Evolutionary conservation across 768 basidiomycete species (phyloP).

Genomic region (Boletus barrowsii): DNA sequence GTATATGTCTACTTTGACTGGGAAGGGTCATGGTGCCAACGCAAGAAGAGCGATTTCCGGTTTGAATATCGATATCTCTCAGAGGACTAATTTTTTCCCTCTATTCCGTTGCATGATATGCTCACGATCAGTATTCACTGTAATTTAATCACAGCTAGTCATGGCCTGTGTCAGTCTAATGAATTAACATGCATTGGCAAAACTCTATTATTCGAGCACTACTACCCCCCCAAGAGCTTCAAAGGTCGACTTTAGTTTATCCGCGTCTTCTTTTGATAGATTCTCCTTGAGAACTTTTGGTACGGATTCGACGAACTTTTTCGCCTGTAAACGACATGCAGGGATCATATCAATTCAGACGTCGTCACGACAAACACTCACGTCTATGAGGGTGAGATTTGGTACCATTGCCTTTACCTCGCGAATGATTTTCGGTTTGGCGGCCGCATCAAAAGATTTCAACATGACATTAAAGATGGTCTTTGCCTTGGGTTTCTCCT

Average conservation of each 20-base stretch:
- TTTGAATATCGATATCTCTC: constrained; percentile 95
- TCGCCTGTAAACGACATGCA: constrained; percentile 59
- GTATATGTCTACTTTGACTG: constrained; percentile 99
- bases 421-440: constrained; percentile 96
- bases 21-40: constrained; percentile 98
- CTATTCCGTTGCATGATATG: constrained; percentile 8
- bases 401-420: constrained; percentile 97
- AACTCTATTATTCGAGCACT: constrained; percentile 62
- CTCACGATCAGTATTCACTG: constrained; percentile 18
- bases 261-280: constrained; percentile 93
- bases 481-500: constrained; percentile 99
- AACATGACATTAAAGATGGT: constrained; percentile 94
- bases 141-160: constrained; percentile 25
- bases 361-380: constrained; percentile 39
- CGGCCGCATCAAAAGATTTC: constrained; percentile 86
- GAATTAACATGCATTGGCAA: constrained; percentile 14
- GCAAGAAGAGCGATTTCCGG: constrained; percentile 97
- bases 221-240: constrained; percentile 86
- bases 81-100: constrained; percentile 50
- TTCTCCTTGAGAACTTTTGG: constrained; percentile 95
- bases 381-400: constrained; percentile 95
- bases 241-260: constrained; percentile 92
- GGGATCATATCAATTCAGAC: neutral
- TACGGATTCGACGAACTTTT: constrained; percentile 97
- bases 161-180: constrained; percentile 13